Evolutionary conservation across 2,329 filamentous ascomycete species (phyloP).

Genomic region (Ciborinia camelliae): DNA sequence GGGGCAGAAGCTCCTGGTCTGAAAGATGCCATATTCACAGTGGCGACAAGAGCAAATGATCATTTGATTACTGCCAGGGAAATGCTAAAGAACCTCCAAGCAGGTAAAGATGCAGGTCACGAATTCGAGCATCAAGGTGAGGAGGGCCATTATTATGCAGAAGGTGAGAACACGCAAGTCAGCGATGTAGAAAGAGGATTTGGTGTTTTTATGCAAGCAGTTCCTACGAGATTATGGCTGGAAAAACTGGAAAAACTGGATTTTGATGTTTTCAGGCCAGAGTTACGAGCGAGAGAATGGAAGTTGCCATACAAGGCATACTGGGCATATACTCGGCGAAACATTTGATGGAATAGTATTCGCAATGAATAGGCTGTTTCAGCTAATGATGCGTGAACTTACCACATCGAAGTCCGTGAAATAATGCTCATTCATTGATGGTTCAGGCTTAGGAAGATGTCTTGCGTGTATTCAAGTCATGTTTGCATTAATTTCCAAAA

Average conservation of each 20-base stretch:
- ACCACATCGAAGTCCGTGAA: neutral
- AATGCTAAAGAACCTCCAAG: conserved; percentile 78
- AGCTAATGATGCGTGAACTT: neutral
- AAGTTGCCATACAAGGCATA: conserved; percentile 77
- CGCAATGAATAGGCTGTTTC: neutral
- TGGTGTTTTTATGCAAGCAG: conserved; percentile 74
- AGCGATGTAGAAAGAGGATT: conserved; percentile 66
- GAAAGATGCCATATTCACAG: conserved; percentile 83
- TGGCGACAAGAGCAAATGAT: conserved; percentile 91
- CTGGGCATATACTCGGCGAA: conserved; percentile 54
- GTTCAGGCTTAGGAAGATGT: neutral
- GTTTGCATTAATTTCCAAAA: neutral
- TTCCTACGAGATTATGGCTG: conserved; percentile 76
- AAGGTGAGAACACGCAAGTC: conserved; percentile 40
- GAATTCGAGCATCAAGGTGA: conserved; percentile 86
- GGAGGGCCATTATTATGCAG: conserved; percentile 56
- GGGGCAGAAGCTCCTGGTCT: conserved; percentile 77
- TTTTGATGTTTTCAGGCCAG: conserved; percentile 74
- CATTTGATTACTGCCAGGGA: conserved; percentile 91
- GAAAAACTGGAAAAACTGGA: conserved; percentile 72
- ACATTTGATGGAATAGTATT: conserved; percentile 37
- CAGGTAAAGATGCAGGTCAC: conserved; percentile 72
- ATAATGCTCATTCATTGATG: neutral
- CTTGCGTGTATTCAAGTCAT: neutral
- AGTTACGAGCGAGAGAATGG: conserved; percentile 68